Percentiles rank a stretch among this genome's conserved stretches.
These are phyloP conservation scores for Boletus eberwhitei DNA, from an alignment of 768 basidiomycete species.

Conservation along the genomic window DNA sequence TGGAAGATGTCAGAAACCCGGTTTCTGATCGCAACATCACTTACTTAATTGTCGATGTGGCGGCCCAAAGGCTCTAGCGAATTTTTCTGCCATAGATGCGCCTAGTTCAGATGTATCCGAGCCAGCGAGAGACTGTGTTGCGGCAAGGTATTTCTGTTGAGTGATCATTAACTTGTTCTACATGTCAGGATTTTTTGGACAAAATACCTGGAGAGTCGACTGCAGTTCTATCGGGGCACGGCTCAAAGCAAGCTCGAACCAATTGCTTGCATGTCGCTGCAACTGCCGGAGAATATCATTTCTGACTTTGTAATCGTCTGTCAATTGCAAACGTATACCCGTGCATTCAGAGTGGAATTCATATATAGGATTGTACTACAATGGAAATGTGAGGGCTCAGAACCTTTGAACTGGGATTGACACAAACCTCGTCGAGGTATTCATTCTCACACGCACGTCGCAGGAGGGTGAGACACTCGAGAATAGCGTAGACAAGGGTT, in stretches of 20 bases:
- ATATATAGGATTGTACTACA: constrained; percentile 85
- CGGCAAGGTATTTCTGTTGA: constrained; percentile 79
- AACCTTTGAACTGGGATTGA: neutral
- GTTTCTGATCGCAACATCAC: constrained; percentile 19
- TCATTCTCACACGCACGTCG: constrained; percentile 88
- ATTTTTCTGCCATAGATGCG: constrained; percentile 83
- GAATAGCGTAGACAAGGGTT: constrained; percentile 79
- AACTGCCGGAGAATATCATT: constrained; percentile 80
- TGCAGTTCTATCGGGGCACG: constrained; percentile 92
- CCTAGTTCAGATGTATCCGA: constrained; percentile 84
- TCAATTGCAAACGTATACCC: constrained; percentile 71
- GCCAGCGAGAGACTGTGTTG: constrained; percentile 65
- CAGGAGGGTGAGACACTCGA: constrained; percentile 88
- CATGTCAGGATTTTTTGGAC: neutral
- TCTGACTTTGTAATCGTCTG: constrained; percentile 81
- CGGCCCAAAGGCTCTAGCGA: constrained; percentile 76
- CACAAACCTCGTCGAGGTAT: constrained; percentile 78
- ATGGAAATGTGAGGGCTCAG: neutral
- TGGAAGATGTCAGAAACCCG: constrained; percentile 22
- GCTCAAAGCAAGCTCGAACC: constrained; percentile 85
- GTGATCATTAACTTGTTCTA: neutral
- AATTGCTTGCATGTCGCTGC: constrained; percentile 68
- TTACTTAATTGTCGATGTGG: constrained; percentile 73
- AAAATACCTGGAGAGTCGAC: constrained; percentile 79
- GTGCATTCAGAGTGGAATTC: constrained; percentile 79